Evolutionary conservation across 768 basidiomycete genomes (phyloP).

Genomic region (Lactarius tabidus): DNA sequence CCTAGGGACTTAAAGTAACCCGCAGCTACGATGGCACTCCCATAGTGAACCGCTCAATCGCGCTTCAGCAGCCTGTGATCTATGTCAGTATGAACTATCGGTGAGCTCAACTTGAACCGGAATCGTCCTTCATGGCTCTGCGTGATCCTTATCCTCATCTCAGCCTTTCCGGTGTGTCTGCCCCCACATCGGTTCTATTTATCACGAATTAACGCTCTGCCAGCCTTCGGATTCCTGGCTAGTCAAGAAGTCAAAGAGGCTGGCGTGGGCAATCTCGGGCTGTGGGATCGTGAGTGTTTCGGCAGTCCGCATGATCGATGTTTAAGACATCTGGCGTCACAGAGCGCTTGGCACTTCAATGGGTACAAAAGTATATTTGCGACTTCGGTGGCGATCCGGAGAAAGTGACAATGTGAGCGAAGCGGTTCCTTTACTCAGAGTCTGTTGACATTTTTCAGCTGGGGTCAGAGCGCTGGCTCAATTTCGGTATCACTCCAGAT

Average conservation of each 20-base stretch:
- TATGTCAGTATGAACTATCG: slow-evolving; percentile 31
- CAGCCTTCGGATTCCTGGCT: slow-evolving; percentile 49
- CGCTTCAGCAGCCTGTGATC: slow-evolving; percentile 26
- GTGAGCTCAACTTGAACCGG: background rate
- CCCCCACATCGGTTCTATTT: background rate
- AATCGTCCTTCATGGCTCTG: background rate
- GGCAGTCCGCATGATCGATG: background rate
- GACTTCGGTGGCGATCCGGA: slow-evolving; percentile 60
- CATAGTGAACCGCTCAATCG: slow-evolving; percentile 28
- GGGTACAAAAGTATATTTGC: slow-evolving; percentile 62
- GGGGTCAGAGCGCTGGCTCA: slow-evolving; percentile 53
- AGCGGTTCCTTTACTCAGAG: slow-evolving; percentile 3
- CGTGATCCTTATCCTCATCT: background rate
- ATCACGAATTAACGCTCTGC: background rate
- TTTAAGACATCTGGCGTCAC: slow-evolving; percentile 2
- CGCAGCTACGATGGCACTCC: slow-evolving; percentile 1
- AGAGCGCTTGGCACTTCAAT: slow-evolving; percentile 56
- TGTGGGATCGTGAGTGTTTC: slow-evolving; percentile 52
- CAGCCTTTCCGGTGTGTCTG: slow-evolving; percentile 13
- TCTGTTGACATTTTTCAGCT: slow-evolving; percentile 29
- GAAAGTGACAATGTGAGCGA: slow-evolving; percentile 53
- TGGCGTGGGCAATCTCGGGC: slow-evolving; percentile 55
- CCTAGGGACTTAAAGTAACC: background rate
- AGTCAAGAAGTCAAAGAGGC: slow-evolving; percentile 49
- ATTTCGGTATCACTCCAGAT: slow-evolving; percentile 43